Base-by-base conservation (phyloP, 2,329 filamentous ascomycete genomes). In the Diplodia corticola region DNA sequence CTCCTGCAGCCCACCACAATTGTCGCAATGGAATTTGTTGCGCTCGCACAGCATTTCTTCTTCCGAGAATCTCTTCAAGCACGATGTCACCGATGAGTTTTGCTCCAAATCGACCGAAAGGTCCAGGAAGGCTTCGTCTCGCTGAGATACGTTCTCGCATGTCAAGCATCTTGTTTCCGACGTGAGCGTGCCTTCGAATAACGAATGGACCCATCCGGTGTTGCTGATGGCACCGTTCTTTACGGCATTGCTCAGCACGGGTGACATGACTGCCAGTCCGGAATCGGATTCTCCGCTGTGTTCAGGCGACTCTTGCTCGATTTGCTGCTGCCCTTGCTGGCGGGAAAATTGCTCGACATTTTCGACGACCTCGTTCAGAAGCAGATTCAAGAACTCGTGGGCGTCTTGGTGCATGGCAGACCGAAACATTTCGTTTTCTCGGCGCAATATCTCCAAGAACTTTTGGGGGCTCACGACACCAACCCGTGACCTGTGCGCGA, bases 1-100 rank as follows among this genome's bases (percentile, higher is more conserved):
- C 80, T 99, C 95, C 78, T 99, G 95, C 65, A 99, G 82, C 2
- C 95, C 95, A 63, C 95, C 95, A 72, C 95, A 99, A 72, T 93
- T 93, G 76, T 99, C 95, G 80, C 95, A 99, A 75, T 99, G 94
- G 71, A 99, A 99, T 76, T 99, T 99, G 82, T 99, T 98, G 68
- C 93, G 87, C 80, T 99, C 95, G 75, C 95, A 98, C 67, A 99
- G 85, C 92, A 98, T 97, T 78, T 99, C 95, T 73, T 98, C 95
- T 53, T 95, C 93, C 0, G 95, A 99, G 74, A 99, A 99, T 73
- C 97, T 97, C 67, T 92, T 87, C 69, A 99, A 80, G 76, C 95
- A 99, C 28, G 95, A 94, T 2, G 95, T 98, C 3, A 99, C 95
- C 0, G 95, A 99, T 0, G 93, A 93, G 76, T 98, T 93, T 74